These are phyloP conservation scores for Epicoccum nigrum DNA, from an alignment of 2,329 filamentous ascomycete genomes.

Conservation along the genomic window DNA sequence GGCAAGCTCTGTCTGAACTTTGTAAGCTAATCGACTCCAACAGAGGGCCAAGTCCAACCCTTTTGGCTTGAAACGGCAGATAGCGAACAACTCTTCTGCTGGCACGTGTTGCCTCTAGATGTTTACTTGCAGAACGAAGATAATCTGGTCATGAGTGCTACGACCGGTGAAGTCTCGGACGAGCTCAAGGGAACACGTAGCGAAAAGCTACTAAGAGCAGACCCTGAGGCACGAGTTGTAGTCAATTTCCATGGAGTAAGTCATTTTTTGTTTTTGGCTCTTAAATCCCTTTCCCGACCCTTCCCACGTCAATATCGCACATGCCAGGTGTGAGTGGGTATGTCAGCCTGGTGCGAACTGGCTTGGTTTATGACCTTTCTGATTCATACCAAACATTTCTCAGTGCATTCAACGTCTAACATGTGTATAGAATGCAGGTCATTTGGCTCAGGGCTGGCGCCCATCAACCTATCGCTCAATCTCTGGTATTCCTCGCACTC, in stretches of 20 bases:
- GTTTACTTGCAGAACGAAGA: slow-evolving; percentile 76
- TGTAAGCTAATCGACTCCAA: slow-evolving; percentile 3
- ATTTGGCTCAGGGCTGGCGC: slow-evolving; percentile 78
- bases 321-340: too few species aligned
- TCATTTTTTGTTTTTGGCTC: not conserved
- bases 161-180: slow-evolving; percentile 49
- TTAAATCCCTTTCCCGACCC: too few species aligned
- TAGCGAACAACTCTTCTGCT: slow-evolving; percentile 79
- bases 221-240: slow-evolving; percentile 60
- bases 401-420: slow-evolving; percentile 6
- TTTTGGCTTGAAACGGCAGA: slow-evolving; percentile 80
- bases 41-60: slow-evolving; percentile 86
- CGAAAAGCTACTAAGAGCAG: slow-evolving; percentile 57
- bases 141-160: slow-evolving; percentile 51
- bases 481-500: slow-evolving; percentile 70
- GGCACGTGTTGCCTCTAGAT: slow-evolving; percentile 85
- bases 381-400: too few species aligned
- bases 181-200: slow-evolving; percentile 57
- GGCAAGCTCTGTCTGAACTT: not conserved
- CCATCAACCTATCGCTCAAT: slow-evolving; percentile 79
- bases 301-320: too few species aligned
- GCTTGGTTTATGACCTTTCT: too few species aligned
- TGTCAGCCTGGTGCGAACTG: too few species aligned
- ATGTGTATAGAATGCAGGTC: slow-evolving; percentile 75
- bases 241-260: slow-evolving; percentile 69